Evolutionary conservation across 768 basidiomycete genomes (phyloP), one percentile per base, ranked within the genome.

Genomic region (Strobilomyces confusus): DNA sequence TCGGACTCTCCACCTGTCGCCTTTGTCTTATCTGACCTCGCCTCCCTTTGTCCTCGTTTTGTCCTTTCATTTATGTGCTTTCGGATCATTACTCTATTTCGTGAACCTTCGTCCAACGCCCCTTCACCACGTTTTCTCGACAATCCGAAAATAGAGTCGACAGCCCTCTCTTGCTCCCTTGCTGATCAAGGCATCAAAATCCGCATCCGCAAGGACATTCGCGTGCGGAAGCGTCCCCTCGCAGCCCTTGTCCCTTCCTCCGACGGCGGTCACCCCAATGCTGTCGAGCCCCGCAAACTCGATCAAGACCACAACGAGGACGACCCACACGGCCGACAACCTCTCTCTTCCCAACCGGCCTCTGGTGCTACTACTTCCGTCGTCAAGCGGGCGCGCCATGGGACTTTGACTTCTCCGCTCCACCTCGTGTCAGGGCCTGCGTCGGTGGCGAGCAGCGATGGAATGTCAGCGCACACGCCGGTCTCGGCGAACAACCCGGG

Each of bases 141-240:
- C 22, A 36, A 17, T 43, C 17, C 6, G 40, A 38, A 46, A 37
- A 41, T 9, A 51, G 93, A 93, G 71, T 93, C 91, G 5, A 94
- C 93, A 0, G 83, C 86, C 4, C 78, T 95, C 1, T 95, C 93
- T 2, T 90, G 86, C 59, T 89, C 90, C 0, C 80, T 95, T 50
- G 92, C 92, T n/a, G 92, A 95, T 65, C 93, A 95, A 70, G 93
- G 93, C 22, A 92, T 95, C 72, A 95, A 95, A 72, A 94, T 95
- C 49, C 85, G 92, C 29, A 95, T 95, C 49, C 82, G 93, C 33
- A 95, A 94, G 69, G 92, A 95, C 54, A 91, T 93, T 33, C 84
- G 91, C 1, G 85, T 89, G 23, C 81, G 91, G 57, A 92, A 91
- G 66, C 76, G 84, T 12, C 81, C 84, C 5, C 76, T 75, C 23